phyloP scores from a whole-genome alignment of 192 early-diverging fungal genomes.

The Dissophora ornata region DNA sequence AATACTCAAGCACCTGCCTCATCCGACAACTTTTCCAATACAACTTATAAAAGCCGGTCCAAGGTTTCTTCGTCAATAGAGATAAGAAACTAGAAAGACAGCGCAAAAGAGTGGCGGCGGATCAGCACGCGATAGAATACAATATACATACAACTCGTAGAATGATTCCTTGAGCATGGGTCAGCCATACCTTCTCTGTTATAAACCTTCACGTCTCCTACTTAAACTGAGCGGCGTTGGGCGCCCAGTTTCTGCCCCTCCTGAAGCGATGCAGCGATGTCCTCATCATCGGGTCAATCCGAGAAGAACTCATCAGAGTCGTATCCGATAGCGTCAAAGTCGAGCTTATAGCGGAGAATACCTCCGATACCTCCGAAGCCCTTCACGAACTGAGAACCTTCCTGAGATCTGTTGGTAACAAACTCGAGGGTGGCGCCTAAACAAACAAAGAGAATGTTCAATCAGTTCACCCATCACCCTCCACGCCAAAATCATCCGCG shows the following conservation, averaged over 20 bases:
- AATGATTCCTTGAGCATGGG: too few relatives aligned
- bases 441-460: background rate
- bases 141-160: background rate
- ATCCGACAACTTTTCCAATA: background rate
- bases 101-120: background rate
- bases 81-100: background rate
- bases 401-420: conserved; percentile 94
- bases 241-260: conserved; percentile 53
- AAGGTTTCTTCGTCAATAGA: conserved; percentile 9
- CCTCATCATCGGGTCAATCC: conserved; percentile 55
- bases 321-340: conserved; percentile 74
- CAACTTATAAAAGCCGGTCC: background rate
- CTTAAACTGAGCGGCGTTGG: conserved; percentile 43
- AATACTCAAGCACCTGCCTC: background rate
- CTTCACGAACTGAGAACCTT: conserved; percentile 97
- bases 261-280: conserved; percentile 57
- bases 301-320: conserved; percentile 76
- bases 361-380: conserved; percentile 99
- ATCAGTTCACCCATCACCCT: too few relatives aligned
- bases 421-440: conserved; percentile 88
- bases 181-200: conserved; percentile 42
- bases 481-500: too few relatives aligned
- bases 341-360: conserved; percentile 94
- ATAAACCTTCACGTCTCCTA: conserved; percentile 30
- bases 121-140: background rate